These are phyloP conservation scores for Trichosporon sp. DNA, from an alignment of 1,284 basidiomycete genomes.

Conservation along the genomic window DNA sequence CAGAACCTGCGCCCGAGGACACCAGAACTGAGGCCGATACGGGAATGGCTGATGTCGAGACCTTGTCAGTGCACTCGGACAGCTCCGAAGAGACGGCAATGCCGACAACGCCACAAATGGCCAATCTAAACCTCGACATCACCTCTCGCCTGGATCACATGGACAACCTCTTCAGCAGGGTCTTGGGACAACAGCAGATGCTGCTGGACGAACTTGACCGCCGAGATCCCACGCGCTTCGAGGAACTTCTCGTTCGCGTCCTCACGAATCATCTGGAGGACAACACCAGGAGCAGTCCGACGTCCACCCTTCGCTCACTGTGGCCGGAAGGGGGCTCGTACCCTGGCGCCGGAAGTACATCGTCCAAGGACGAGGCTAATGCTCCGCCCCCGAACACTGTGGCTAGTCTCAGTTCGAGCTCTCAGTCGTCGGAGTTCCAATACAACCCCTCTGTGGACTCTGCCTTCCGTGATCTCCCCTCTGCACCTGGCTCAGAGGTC, in stretches of 20 bases:
- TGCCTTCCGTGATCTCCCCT: background rate
- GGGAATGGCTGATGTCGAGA: background rate
- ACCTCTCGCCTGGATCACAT: conserved; percentile 34
- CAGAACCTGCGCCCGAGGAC: background rate
- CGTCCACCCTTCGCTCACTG: background rate
- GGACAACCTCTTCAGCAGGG: conserved; percentile 31
- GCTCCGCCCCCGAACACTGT: conserved; percentile 35
- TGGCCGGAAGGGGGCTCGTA: conserved; percentile 31
- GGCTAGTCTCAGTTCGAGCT: background rate
- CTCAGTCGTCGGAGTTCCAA: background rate
- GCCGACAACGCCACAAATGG: conserved; percentile 14
- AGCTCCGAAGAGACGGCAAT: conserved; percentile 13
- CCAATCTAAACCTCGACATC: background rate
- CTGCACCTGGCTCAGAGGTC: background rate
- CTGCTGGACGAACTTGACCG: conserved; percentile 27
- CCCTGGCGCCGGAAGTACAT: conserved; percentile 26
- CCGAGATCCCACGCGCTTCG: conserved; percentile 26
- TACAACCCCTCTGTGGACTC: background rate
- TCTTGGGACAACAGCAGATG: conserved; percentile 37
- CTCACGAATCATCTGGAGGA: conserved; percentile 11
- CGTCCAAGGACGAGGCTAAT: conserved; percentile 28
- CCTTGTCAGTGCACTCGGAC: background rate
- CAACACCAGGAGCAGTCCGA: background rate
- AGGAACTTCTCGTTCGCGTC: conserved; percentile 36
- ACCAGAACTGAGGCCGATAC: background rate